These are phyloP conservation scores for Zoysia matrella DNA, from an alignment of 202 grass and related monocot species.

Conservation along the genomic window DNA sequence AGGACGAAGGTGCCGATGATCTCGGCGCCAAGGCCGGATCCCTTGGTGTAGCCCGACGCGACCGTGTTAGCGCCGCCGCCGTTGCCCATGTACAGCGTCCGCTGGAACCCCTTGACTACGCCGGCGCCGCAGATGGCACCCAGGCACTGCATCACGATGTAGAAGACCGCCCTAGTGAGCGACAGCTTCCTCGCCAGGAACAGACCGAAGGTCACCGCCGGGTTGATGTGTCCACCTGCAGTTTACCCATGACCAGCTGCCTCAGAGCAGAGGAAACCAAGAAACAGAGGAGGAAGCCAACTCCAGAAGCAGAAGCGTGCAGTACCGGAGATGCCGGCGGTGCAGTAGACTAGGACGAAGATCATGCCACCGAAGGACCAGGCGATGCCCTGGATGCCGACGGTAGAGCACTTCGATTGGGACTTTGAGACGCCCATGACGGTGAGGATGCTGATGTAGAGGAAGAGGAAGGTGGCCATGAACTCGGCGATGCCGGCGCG, in stretches of 20 bases:
- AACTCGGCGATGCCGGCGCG: too few species aligned
- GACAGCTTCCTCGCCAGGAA: conserved; percentile 24
- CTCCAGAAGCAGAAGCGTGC: too few species aligned
- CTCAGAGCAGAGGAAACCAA: too few species aligned
- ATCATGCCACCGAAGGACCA: too few species aligned
- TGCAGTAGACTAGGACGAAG: too few species aligned
- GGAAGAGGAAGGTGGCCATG: not conserved
- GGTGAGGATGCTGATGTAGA: not conserved
- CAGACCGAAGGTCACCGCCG: conserved; percentile 31
- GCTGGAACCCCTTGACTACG: conserved; percentile 1
- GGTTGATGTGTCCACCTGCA: conserved; percentile 30
- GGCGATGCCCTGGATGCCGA: not conserved
- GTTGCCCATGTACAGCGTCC: conserved; percentile 8
- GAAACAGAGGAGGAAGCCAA: too few species aligned
- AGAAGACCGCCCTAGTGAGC: not conserved
- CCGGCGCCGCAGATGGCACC: conserved; percentile 21
- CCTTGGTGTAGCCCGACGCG: conserved; percentile 58
- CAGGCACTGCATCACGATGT: conserved; percentile 8
- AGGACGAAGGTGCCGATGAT: conserved; percentile 80
- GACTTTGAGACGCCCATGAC: not conserved
- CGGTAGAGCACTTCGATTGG: not conserved
- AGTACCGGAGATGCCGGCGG: too few species aligned
- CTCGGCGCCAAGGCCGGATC: conserved; percentile 61
- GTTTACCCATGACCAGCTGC: too few species aligned
- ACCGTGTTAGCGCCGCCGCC: conserved; percentile 77